phyloP scores from a whole-genome alignment of 805 yeast species.

The Komagataella populi region DNA sequence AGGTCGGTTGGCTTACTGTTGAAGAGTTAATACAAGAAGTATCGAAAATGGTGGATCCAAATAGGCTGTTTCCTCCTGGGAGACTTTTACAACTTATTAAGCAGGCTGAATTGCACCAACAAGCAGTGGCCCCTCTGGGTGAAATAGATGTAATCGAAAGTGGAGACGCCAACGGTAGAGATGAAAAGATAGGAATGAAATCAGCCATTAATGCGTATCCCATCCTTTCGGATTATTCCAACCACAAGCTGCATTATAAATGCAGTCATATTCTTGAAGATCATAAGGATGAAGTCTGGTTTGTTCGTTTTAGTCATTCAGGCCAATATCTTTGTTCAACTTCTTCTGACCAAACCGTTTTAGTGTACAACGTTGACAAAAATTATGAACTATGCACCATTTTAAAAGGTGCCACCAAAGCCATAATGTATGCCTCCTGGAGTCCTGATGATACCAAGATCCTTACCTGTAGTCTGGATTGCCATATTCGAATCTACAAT shows the following conservation, averaged over 20 bases:
- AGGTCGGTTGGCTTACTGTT: neutral
- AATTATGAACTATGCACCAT: slow-evolving; percentile 23
- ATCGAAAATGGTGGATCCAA: neutral
- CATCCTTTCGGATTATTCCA: neutral
- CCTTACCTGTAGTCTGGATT: slow-evolving; percentile 63
- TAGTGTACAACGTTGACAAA: slow-evolving; percentile 51
- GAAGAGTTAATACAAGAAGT: neutral
- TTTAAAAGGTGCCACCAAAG: slow-evolving; percentile 31
- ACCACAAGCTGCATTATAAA: slow-evolving; percentile 29
- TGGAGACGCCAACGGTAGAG: neutral
- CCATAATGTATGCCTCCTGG: slow-evolving; percentile 61
- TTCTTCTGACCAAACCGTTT: slow-evolving; percentile 49
- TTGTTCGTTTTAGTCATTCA: slow-evolving; percentile 58
- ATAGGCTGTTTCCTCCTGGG: neutral
- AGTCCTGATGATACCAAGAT: slow-evolving; percentile 56
- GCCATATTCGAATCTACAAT: slow-evolving; percentile 58
- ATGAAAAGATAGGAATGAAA: neutral
- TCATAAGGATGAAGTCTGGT: slow-evolving; percentile 79
- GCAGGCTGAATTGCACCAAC: neutral
- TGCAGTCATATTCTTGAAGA: slow-evolving; percentile 29
- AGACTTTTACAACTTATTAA: neutral
- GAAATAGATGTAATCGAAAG: neutral
- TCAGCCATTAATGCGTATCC: neutral
- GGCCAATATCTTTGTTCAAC: slow-evolving; percentile 72
- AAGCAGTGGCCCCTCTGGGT: neutral